Evolutionary conservation across 2,329 filamentous ascomycete species (phyloP), one percentile per base, ranked within the genome.

Genomic region (Exophiala xenobiotica): DNA sequence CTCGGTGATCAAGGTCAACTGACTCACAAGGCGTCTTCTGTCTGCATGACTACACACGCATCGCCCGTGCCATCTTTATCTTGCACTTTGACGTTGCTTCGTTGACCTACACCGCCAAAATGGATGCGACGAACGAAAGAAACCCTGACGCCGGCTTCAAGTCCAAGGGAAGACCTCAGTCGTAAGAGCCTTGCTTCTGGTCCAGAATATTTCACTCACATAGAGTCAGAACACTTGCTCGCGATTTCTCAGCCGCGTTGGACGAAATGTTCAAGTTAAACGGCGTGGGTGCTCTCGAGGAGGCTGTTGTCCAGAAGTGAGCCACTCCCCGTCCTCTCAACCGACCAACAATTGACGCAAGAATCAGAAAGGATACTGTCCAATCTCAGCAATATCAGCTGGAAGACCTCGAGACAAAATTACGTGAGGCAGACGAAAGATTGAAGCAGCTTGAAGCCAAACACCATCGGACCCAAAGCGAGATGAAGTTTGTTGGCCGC

Each of bases 261-360:
- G 87, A 92, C 76, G 86, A 90, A 67, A 86, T 95, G 62, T 96
- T 96, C 76, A 86, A 87, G 65, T 85, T 96, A 66, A 88, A 93
- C 70, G 86, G 85, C 61, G 70, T 93, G 52, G 82, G 86, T 64
- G 80, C 86, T 56, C 78, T 95, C 27, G 82, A 87, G 64, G 78
- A 86, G 67, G 82, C 87, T 61, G 82, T 96, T 54, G 81, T 89
- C 67, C 81, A 89, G 70, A 92, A 91, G 91, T 96, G 85, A 63
- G 20, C 16, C 20, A 9, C 29, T 33, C 27, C 24, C 11, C 14
- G 18, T 9, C 7, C 11, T 27, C 38, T 44, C 20, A 20, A 29
- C 22, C n/a, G 33, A 27, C 9, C 19, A 18, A 8, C n/a, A 29
- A 18, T 23, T 48, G 41, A 40, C 23, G 12, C 35, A 31, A 16